Base-by-base conservation (phyloP, 108 stramenopile species). In the Aurantiochytrium sp. region DNA sequence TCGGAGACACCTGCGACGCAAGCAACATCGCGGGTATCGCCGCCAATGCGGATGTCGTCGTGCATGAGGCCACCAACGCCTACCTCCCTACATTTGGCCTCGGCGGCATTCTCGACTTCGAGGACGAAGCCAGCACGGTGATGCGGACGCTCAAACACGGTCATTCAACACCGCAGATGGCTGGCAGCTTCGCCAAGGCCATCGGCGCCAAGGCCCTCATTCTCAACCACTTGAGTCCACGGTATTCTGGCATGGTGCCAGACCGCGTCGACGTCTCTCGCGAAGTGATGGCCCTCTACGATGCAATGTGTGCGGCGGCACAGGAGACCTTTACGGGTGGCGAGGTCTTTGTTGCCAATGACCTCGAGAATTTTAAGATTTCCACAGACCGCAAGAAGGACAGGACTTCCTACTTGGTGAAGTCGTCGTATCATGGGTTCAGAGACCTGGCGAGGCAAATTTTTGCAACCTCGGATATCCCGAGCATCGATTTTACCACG, bases 111-210 rank as follows among this genome's bases (percentile, higher is more conserved):
- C 32, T 34, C 3, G 59, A 65, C 27, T 24, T 6, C 8, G 45
- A 30, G 21, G 45, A 48, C 32, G 27, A 90, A 22, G 73, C 45
- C 31, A 48, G 85, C 31, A 86, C 69, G 32, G 89, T 89, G 68
- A 32, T 48, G 21, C 59, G 86, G 19, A 89, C 90, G 36, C 85
- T 89, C 36, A 48, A 30, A 21, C 91, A 92, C 53, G 92, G 92
- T 15, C 92, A 93, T 88, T 91, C 91, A 48, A 93, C 92, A 0
- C 92, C 92, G 0, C 45, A 89, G 31, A 91, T 93, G 90, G 92
- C 92, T 2, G 91, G 86, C 19, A 30, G 24, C 31, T 93, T 93
- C 55, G 91, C 91, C 15, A 36, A 89, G 52, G 34, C 45, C 34
- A 87, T 90, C 41, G 69, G 85, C 22, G 91, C 91, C 36, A 89